Evolutionary conservation across 2,329 filamentous ascomycete genomes (phyloP), one percentile per base, ranked within the genome.

Genomic region (Phaeosphaeriaceae sp.): DNA sequence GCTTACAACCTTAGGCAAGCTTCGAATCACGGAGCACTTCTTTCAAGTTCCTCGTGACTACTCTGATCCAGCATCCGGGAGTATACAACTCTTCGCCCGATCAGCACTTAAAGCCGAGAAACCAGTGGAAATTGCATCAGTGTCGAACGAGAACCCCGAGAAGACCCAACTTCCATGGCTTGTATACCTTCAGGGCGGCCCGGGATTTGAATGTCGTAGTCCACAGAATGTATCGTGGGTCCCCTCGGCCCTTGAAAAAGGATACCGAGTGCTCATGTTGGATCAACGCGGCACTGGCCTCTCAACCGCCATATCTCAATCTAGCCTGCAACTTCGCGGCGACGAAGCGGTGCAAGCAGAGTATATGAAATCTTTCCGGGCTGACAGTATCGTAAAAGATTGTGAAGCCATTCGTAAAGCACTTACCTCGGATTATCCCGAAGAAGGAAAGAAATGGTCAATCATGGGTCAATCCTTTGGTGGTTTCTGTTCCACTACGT

Each of bases 401-500:
- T 90, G 88, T 56, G 93, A 97, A 70, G 91, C 92, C 4, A 85
- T 97, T 26, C 84, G 93, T 4, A 83, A 86, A 62, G 87, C 82
- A 32, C 78, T 97, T 45, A 94, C 89, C 0, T 77, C 79, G 4
- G 84, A 86, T 42, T 89, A 86, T 62, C 85, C 88, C 0, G 77
- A 82, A 17, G 83, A 87, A 39, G 86, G 88, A 68, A 83, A 86
- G 70, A 86, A 87, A 68, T 97, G 92, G 93, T 88, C 86, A 49
- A 82, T 94, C 23, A 87, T 96, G 54, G 93, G 93, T 7, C 93
- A 97, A 75, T 92, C 88, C 13, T 97, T 96, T 72, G 93, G 93
- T 32, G 93, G 93, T 1, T 97, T 96, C 73, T 90, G 92, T 66
- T 82, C 81, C 39, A 79, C 91, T 28, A 93, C 88, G 6, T 97